Evolutionary conservation across 164 flowering plant species (phyloP), one percentile per base, ranked within the genome.

Genomic region (Berberis vulgaris): DNA sequence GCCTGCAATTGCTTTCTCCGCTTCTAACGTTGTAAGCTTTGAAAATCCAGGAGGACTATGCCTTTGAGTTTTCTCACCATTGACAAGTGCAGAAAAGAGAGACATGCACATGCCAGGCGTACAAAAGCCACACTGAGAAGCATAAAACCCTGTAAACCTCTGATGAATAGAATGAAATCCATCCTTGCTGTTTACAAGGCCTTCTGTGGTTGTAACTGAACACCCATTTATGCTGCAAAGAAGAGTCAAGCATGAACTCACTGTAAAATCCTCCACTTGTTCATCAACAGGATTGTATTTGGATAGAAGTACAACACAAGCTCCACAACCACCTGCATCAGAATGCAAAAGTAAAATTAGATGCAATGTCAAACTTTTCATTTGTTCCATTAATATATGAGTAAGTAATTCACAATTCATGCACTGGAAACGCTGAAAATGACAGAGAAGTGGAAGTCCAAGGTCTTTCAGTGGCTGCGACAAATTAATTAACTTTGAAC

Each of bases 101-200:
- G 98, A 93, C 67, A 93, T 73, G 67, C 96, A 93, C 87, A 93
- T 86, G 41, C 98, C 98, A 1, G 98, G 98, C 59, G 98, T 90
- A 65, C 98, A 93, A 65, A 82, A 93, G 54, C 98, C 98, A 70
- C 26, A 26, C 26, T 93, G 98, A 71, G 98, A 86, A 66, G 97
- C 96, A 81, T 88, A 94, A 65, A 93, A 93, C 5, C 96, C 97
- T 43, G 96, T 57, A 49, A 93, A 70, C 67, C 98, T 80, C 66
- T 84, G 70, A 47, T 93, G 98, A 69, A 93, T 90, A 10, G 96
- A 59, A 67, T 93, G 98, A 74, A 84, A 87, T 2, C 97, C 98
- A 63, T 83, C 80, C 77, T 76, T 86, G 69, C 74, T 71, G 60
- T 87, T 90, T 46, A 97, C 97, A 49, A 93, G 82, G 41, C 97